Evolutionary conservation across 225 moss, liverwort and hornwort genomes (phyloP), one percentile per base, ranked within the genome.

Genomic region (Thuidium tamariscinum): DNA sequence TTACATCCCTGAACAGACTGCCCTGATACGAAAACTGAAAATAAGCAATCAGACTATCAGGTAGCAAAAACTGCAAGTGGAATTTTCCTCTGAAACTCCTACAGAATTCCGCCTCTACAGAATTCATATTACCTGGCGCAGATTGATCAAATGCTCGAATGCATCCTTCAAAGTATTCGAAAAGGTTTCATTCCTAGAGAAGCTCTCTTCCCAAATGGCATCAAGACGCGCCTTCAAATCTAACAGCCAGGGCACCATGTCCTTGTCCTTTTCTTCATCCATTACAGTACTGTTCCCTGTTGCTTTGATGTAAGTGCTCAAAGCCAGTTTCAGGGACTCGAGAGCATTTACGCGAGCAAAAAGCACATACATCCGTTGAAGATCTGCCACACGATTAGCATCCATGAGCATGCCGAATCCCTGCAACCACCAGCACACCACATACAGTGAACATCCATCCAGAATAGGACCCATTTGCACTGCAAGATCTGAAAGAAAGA

Each of bases 261-360:
- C 99, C 86, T 99, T 99, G 60, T 99, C 99, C 86, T 99, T 99
- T 87, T 99, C 97, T 92, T 99, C 99, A 85, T 99, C 99, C 97
- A 99, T 97, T 21, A 99, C 97, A 74, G 95, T 97, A 77, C 92
- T 93, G 61, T 94, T 93, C 54, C 99, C 97, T 52, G 96, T 97
- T 87, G 95, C 90, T 83, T 99, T 99, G 72, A 99, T 95, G 82
- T 99, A 97, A 54, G 93, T 76, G 82, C 97, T 95, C 30, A 96
- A 88, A n/a, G 93, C 95, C 86, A 90, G 92, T 82, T 96, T 95
- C 86, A 99, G 80, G 36, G 80, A 89, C 89, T 99, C 99, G 55
- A 99, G 88, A n/a, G 95, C 95, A 87, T 86, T 87, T 51, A 99
- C 99, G 85, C 97, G 96, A 57, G 95, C 89, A 88, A 97, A 97